Conservation (phyloP, 106 monocot genomes). For the Ottelia alismoides region DNA sequence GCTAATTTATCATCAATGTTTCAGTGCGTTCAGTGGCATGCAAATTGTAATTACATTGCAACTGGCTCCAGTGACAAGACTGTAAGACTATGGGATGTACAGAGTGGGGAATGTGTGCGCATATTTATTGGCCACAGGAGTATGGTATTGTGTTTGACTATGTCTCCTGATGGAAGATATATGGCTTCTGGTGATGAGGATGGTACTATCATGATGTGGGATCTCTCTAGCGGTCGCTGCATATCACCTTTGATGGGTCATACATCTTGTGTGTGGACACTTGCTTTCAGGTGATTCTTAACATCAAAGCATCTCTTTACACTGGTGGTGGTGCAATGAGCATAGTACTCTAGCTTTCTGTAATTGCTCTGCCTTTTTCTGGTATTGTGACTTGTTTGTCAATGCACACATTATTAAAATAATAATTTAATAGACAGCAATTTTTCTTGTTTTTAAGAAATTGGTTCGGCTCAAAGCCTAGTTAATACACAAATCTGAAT, state of each 20-base stretch:
- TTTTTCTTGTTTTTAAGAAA: too few species aligned
- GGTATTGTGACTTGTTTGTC: too few species aligned
- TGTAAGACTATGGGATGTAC: conserved; percentile 94
- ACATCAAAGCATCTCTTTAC: too few species aligned
- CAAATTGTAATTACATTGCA: conserved; percentile 92
- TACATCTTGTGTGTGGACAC: conserved; percentile 81
- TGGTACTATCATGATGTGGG: conserved; percentile 98
- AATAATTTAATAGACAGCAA: too few species aligned
- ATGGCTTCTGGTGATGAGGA: conserved; percentile 99
- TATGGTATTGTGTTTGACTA: conserved; percentile 74
- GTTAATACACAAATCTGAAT: too few species aligned
- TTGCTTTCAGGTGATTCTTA: conserved; percentile 98
- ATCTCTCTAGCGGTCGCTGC: conserved; percentile 75
- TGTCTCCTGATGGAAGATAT: conserved; percentile 94
- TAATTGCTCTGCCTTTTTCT: too few species aligned
- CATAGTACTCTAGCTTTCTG: too few species aligned
- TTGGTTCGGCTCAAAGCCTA: too few species aligned
- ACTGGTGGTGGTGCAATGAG: too few species aligned
- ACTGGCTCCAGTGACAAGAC: conserved; percentile 97
- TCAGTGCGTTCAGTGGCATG: conserved; percentile 98
- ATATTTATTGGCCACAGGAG: conserved; percentile 95
- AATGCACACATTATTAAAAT: too few species aligned
- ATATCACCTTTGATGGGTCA: conserved; percentile 84
- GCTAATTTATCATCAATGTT: not conserved
- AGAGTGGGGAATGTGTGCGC: conserved; percentile 86